These are phyloP conservation scores for Clitocybe nebularis DNA, from an alignment of 1,284 basidiomycete genomes.

Conservation along the genomic window DNA sequence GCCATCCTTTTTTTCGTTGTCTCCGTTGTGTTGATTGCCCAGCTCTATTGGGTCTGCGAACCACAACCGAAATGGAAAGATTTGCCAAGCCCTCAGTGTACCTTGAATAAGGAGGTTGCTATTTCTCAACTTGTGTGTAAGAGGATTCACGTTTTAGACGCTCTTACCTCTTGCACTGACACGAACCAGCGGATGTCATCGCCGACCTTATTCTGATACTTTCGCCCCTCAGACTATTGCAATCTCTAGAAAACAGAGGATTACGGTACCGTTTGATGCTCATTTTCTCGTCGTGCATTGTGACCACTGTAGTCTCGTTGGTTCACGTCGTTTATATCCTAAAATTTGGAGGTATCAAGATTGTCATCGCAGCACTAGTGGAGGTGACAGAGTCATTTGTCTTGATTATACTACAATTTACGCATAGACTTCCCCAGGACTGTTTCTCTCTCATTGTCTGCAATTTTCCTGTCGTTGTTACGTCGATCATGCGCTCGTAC, in stretches of 20 bases:
- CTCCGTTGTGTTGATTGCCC: constrained; percentile 28
- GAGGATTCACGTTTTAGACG: too few relatives aligned
- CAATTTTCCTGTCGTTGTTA: constrained; percentile 34
- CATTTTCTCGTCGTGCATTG: constrained; percentile 37
- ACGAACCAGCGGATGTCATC: constrained; percentile 36
- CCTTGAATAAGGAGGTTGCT: constrained; percentile 31
- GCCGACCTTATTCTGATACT: constrained; percentile 34
- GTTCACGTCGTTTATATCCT: constrained; percentile 38
- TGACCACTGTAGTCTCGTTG: constrained; percentile 37
- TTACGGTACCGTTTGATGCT: constrained; percentile 31
- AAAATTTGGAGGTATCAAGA: neutral
- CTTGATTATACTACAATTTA: constrained; percentile 16
- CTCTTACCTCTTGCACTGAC: too few relatives aligned
- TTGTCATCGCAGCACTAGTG: neutral
- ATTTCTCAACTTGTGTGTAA: constrained; percentile 36
- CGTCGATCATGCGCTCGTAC: constrained; percentile 23
- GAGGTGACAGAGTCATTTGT: neutral
- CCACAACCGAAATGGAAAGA: constrained; percentile 30
- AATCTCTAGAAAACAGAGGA: constrained; percentile 25
- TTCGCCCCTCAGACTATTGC: constrained; percentile 32
- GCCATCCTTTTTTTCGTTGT: constrained; percentile 29
- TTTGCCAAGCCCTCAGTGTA: constrained; percentile 30
- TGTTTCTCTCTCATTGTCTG: constrained; percentile 35
- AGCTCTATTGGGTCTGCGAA: constrained; percentile 39
- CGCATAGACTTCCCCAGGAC: constrained; percentile 30